phyloP scores from a whole-genome alignment of 345 rosid genomes.

The Garcia nutans region DNA sequence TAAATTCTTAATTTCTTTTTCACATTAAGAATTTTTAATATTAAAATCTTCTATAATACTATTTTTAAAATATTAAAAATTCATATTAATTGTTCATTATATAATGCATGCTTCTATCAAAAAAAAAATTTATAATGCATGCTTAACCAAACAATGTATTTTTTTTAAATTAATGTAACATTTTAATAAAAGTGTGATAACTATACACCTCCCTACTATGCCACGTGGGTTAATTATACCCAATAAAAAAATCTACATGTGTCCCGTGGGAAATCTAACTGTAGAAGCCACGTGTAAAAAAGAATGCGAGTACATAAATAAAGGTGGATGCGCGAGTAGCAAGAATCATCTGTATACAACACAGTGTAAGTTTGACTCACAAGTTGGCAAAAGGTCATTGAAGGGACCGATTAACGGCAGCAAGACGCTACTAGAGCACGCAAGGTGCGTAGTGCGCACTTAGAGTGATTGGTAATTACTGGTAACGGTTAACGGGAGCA shows the following conservation, averaged over 20 bases:
- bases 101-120: too few relatives aligned
- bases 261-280: not conserved
- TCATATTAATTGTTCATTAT: too few relatives aligned
- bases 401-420: not conserved
- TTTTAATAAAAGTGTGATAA: not conserved
- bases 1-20: too few relatives aligned
- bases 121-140: too few relatives aligned
- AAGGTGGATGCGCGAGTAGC: not conserved
- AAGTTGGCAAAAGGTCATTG: not conserved
- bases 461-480: not conserved
- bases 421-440: not conserved
- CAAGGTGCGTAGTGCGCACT: slow-evolving; percentile 15
- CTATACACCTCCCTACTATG: not conserved
- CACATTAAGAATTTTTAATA: too few relatives aligned
- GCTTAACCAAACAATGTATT: too few relatives aligned
- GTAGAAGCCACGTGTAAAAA: not conserved
- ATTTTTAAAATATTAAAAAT: too few relatives aligned
- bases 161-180: too few relatives aligned
- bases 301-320: not conserved
- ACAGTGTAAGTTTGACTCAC: slow-evolving; percentile 1
- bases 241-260: not conserved
- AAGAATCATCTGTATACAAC: not conserved
- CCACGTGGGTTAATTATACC: not conserved
- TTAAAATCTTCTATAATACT: too few relatives aligned
- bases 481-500: not conserved